Evolutionary conservation across 495 filamentous ascomycete genomes (phyloP), one percentile per base, ranked within the genome.

Genomic region (Lophium mytilinum): DNA sequence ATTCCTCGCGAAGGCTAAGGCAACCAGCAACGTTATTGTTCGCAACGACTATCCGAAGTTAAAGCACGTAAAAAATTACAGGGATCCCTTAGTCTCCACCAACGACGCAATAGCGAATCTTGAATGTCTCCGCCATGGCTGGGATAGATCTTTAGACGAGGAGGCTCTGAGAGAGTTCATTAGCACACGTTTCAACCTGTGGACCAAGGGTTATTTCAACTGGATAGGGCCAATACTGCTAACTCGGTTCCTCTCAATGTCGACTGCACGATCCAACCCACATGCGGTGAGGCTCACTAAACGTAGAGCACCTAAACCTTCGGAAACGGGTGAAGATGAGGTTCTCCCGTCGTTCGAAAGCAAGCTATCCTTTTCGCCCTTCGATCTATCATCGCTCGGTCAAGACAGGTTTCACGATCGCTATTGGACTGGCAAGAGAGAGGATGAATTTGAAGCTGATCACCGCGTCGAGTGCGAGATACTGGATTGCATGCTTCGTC

Each of bases 131-230:
- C 43, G 58, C 4, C 39, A 53, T 21, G 65, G 65, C 10, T 67
- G 62, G 65, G 43, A 56, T 24, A 48, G 24, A 19, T 46, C 39
- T 3, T 53, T 69, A 14, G 56, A 67, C 39, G 52, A 67, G 39
- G n/a, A 14, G 9, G 65, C 63, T 24, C 56, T 65, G 6, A 56
- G 66, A 6, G 41, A 51, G 7, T 30, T 65, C 7, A 47, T 66
- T 11, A 37, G 58, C 14, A 24, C 42, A 6, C 9, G 37, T 1
- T 69, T 67, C 55, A 65, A 69, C 50, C 50, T 67, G 4, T 57
- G 61, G 52, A 53, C 36, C 3, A 53, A 46, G 18, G 3, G 6
- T 1, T 62, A 57, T 30, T 24, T 62, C 41, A 43, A 53, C 8
- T 54, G 50, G 53, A 40, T 62, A 39, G 48, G 14, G 1, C 47